Evolutionary conservation across 495 filamentous ascomycete genomes (phyloP).

Genomic region (Saxophila tyrrhenica): DNA sequence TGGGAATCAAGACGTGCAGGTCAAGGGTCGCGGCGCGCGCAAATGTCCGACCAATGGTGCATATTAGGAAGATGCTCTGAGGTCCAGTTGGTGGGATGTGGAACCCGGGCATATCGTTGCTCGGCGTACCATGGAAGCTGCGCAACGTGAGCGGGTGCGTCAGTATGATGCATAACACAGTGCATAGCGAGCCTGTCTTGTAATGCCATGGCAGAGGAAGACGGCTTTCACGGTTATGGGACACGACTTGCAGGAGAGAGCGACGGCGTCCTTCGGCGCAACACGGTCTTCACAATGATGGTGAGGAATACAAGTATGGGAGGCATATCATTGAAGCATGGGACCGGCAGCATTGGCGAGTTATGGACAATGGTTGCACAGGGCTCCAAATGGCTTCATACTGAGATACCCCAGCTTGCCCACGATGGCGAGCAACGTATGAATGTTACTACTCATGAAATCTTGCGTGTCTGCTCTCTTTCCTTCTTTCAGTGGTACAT

Average conservation of each 20-base stretch:
- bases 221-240: too few species aligned
- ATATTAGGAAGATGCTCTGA: background rate
- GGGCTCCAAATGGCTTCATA: background rate
- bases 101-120: too few species aligned
- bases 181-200: too few species aligned
- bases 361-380: background rate
- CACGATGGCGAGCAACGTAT: background rate
- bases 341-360: background rate
- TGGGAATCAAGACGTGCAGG: constrained; percentile 20
- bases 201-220: too few species aligned
- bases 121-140: too few species aligned
- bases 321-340: background rate
- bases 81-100: too few species aligned
- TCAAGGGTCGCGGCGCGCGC: constrained; percentile 21
- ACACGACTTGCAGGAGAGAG: background rate
- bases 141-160: too few species aligned
- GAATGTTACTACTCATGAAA: background rate
- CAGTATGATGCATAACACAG: too few species aligned
- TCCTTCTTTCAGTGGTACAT: too few species aligned
- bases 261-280: background rate
- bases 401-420: background rate
- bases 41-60: background rate
- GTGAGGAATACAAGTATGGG: too few species aligned
- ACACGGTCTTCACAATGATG: background rate
- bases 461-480: background rate